Base-by-base conservation (phyloP, 495 filamentous ascomycete genomes). In the Amorphotheca resinae region DNA sequence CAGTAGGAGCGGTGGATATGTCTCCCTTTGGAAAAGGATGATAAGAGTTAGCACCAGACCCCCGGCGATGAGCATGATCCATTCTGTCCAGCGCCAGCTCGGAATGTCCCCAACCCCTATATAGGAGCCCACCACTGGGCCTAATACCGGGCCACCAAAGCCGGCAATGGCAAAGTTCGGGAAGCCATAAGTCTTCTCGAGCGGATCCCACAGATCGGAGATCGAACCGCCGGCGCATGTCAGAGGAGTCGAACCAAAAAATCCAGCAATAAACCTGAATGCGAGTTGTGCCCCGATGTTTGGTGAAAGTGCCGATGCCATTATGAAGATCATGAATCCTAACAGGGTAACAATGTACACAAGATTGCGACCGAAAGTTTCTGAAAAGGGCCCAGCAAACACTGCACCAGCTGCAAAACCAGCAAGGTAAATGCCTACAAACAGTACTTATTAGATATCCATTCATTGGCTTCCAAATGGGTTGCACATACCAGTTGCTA, bases 211-310 rank as follows among this genome's bases (percentile, higher is more conserved):
- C 65, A 93, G 70, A 58, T 95, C 86, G 6, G 82, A 82, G 12
- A 93, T 74, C 0, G 82, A 85, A 1, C 84, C 87, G 20, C 87
- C 87, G 6, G 84, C 82, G 4, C 89, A 81, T 45, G 74, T 80
- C 14, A 93, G 56, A 46, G 89, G 88, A 7, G 86, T 83, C 32
- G 72, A 75, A 2, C 82, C 84, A 16, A 80, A 73, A 15, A 89
- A 61, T 1, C 87, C 87, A 37, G 76, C 72, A 39, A 89, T 63
- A 50, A 89, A 87, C 1, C 85, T 72, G n/a, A 82, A 60, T 18
- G 86, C 63, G 5, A 71, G 62, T 66, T 87, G 70, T 0, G 82
- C 80, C 34, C 65, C 56, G 20, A 84, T 76, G 45, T 84, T 84
- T 7, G 69, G 63, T 4, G 86, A 80, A 6, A 91, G 66, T 1